Percentiles rank a stretch among this genome's conserved stretches.
phyloP scores from a whole-genome alignment of 345 rosid species.

The Eucalyptus pauciflora region DNA sequence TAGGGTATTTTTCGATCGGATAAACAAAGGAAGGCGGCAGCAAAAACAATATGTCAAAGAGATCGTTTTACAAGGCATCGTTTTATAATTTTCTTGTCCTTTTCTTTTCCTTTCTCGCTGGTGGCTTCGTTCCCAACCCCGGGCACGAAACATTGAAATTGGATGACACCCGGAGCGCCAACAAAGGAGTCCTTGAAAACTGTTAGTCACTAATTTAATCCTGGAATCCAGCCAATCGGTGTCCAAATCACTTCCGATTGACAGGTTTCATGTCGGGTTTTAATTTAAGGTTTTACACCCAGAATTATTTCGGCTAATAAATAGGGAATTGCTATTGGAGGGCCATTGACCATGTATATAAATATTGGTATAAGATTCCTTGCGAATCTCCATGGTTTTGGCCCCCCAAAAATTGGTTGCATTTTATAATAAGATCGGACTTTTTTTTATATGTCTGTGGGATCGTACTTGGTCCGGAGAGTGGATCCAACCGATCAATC shows the following conservation, averaged over 20 bases:
- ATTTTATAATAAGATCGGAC: background rate
- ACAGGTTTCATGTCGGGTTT: background rate
- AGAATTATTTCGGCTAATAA: background rate
- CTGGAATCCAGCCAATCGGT: background rate
- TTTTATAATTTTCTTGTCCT: background rate
- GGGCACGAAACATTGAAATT: background rate
- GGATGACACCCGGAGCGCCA: background rate
- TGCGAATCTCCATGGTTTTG: background rate
- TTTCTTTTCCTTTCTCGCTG: background rate
- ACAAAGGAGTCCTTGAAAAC: background rate
- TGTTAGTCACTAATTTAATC: background rate
- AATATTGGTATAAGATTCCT: background rate
- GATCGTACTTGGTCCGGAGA: background rate
- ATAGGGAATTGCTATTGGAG: background rate
- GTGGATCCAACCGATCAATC: background rate
- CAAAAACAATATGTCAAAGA: background rate
- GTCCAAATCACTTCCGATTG: background rate
- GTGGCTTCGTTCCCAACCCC: background rate
- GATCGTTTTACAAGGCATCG: background rate
- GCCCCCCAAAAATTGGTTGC: background rate
- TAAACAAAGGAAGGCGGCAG: background rate
- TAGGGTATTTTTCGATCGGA: background rate
- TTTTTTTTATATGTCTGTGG: background rate
- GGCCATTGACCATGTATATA: background rate
- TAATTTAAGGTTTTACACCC: background rate